Evolutionary conservation across 2,329 filamentous ascomycete species (phyloP).

Genomic region (Penicillium concentricum): DNA sequence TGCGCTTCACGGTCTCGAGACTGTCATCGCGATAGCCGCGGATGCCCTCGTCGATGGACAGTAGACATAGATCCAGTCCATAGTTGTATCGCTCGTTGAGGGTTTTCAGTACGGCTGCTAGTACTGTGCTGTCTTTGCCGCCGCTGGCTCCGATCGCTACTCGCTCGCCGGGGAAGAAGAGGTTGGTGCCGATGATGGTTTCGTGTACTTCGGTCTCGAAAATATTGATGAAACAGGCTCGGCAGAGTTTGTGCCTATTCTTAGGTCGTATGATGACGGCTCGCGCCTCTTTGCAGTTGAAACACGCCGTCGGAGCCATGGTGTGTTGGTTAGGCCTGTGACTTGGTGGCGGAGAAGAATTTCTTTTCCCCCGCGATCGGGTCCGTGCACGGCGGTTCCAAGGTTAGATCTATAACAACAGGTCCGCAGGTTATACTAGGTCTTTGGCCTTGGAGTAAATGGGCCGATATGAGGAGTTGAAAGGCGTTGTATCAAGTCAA

Average conservation of each 20-base stretch:
- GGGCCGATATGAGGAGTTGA: background rate
- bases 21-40: slow-evolving; percentile 96
- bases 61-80: slow-evolving; percentile 76
- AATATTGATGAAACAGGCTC: slow-evolving; percentile 76
- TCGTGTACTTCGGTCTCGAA: slow-evolving; percentile 95
- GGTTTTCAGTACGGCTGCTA: slow-evolving; percentile 91
- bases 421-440: background rate
- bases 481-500: background rate
- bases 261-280: slow-evolving; percentile 92
- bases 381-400: background rate
- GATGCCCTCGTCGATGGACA: slow-evolving; percentile 96
- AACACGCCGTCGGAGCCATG: slow-evolving; percentile 78
- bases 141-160: slow-evolving; percentile 95
- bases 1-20: slow-evolving; percentile 92
- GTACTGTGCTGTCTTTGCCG: slow-evolving; percentile 94
- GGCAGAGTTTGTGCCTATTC: slow-evolving; percentile 91
- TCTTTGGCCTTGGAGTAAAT: background rate
- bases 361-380: slow-evolving; percentile 18
- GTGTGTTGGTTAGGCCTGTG: slow-evolving; percentile 3
- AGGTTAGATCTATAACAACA: background rate
- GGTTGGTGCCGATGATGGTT: slow-evolving; percentile 76
- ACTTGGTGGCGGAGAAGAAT: slow-evolving; percentile 21
- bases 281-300: slow-evolving; percentile 70
- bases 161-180: slow-evolving; percentile 80
- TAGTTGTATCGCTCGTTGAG: slow-evolving; percentile 88